These are phyloP conservation scores for Sextonia rubra DNA, from an alignment of 164 flowering plant genomes.

Conservation along the genomic window DNA sequence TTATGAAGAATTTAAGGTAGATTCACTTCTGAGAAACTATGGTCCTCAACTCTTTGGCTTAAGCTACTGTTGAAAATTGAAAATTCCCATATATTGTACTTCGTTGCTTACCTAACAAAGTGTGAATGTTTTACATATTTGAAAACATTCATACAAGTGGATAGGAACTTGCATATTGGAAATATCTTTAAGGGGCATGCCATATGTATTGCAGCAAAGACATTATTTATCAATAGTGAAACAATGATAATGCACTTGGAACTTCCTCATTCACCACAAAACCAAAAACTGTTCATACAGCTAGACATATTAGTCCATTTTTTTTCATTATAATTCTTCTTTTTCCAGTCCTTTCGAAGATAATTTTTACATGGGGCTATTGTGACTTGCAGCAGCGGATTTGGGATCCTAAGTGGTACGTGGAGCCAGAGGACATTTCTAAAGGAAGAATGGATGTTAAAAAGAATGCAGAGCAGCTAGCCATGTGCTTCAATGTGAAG, in stretches of 20 bases:
- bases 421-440: slow-evolving; percentile 29
- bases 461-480: slow-evolving; percentile 25
- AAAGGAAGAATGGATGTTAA: slow-evolving; percentile 16
- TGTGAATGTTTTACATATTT: neutral
- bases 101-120: neutral
- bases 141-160: neutral
- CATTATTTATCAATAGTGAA: too few relatives aligned
- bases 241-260: too few relatives aligned
- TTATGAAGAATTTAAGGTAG: slow-evolving; percentile 79
- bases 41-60: neutral
- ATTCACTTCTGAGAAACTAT: neutral
- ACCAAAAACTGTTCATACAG: too few relatives aligned
- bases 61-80: neutral
- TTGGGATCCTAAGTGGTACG: slow-evolving; percentile 59
- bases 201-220: too few relatives aligned
- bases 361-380: neutral
- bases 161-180: too few relatives aligned
- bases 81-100: neutral
- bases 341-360: too few relatives aligned
- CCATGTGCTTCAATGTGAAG: slow-evolving; percentile 75
- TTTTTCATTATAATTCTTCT: too few relatives aligned
- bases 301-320: too few relatives aligned
- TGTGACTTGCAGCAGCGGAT: slow-evolving; percentile 53
- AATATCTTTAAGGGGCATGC: too few relatives aligned
- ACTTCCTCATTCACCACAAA: too few relatives aligned